Evolutionary conservation across 176 grass and related monocot genomes (phyloP).

Genomic region (Chloris gayana): DNA sequence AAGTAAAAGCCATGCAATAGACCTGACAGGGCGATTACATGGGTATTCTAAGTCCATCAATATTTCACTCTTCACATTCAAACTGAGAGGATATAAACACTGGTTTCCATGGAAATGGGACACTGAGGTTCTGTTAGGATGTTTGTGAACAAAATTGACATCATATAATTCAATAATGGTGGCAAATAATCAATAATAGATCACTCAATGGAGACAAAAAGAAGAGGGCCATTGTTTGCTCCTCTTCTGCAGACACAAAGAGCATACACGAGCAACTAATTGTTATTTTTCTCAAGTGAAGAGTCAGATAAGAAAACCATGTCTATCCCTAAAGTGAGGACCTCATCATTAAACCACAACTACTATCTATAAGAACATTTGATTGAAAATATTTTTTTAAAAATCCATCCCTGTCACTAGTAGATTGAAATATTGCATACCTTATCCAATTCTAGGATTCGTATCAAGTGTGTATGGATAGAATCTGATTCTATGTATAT

Average conservation of each 20-base stretch:
- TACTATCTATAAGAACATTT: background rate
- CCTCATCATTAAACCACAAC: background rate
- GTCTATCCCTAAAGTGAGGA: background rate
- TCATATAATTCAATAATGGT: background rate
- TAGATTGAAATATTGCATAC: background rate
- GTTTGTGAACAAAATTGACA: background rate
- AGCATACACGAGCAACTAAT: background rate
- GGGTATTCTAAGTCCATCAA: conserved; percentile 5
- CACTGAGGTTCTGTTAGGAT: background rate
- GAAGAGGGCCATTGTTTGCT: background rate
- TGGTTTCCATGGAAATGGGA: background rate
- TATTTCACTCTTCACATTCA: conserved; percentile 4
- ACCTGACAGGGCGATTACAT: background rate
- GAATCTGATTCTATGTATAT: conserved; percentile 5
- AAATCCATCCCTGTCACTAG: background rate
- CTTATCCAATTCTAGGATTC: background rate
- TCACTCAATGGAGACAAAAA: background rate
- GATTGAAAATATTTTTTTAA: background rate
- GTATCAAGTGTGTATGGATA: conserved; percentile 1
- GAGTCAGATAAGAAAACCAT: background rate
- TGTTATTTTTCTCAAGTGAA: conserved; percentile 19
- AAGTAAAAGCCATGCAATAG: conserved; percentile 16
- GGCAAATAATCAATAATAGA: background rate
- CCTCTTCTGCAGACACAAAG: background rate
- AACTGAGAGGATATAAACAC: background rate